Evolutionary conservation across 2,329 filamentous ascomycete species (phyloP).

Genomic region (Pyrenophora graminea): DNA sequence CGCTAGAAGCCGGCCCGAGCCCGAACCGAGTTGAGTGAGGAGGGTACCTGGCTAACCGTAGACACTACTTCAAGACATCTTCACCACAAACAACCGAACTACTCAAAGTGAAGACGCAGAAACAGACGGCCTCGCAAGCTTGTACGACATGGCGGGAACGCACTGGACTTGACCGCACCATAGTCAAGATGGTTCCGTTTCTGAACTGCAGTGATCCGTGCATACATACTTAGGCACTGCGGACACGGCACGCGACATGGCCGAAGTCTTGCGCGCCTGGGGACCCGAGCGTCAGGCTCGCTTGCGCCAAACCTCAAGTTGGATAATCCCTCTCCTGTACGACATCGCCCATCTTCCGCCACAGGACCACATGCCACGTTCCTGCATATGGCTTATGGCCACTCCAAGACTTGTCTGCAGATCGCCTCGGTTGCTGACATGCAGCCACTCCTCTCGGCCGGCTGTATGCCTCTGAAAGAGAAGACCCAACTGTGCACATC

Average conservation of each 20-base stretch:
- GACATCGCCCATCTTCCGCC: constrained; percentile 1
- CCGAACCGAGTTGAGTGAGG: neutral
- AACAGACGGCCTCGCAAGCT: no score
- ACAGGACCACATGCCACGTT: constrained; percentile 4
- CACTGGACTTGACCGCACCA: no score
- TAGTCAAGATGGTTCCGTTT: no score
- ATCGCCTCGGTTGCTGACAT: neutral
- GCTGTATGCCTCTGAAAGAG: neutral
- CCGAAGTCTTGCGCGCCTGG: neutral
- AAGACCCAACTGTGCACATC: neutral
- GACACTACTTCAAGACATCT: neutral
- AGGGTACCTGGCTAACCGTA: no score
- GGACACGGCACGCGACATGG: constrained; percentile 2
- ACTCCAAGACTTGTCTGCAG: constrained; percentile 1
- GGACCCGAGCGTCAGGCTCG: constrained; percentile 1
- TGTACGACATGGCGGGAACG: no score
- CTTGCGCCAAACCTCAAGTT: constrained; percentile 5
- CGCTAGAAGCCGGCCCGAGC: constrained; percentile 6
- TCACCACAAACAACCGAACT: neutral
- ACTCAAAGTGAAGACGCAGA: no score
- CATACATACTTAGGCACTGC: neutral
- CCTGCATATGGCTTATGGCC: constrained; percentile 8
- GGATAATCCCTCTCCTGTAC: constrained; percentile 1
- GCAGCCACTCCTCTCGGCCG: neutral
- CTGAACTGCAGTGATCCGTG: neutral